Evolutionary conservation across 164 flowering plant species (phyloP), one percentile per base, ranked within the genome.

Genomic region (Saururus chinensis): DNA sequence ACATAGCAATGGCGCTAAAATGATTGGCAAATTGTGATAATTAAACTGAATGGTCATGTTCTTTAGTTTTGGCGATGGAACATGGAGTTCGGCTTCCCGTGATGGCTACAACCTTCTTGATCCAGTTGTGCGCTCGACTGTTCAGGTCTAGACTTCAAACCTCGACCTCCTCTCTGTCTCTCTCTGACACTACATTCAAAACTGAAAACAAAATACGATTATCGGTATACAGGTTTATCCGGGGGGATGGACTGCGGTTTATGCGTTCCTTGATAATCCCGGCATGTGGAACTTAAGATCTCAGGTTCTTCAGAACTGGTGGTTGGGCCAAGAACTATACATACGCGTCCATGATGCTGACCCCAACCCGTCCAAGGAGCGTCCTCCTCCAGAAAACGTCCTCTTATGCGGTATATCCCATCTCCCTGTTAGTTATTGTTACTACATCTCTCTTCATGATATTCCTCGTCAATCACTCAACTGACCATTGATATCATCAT

Each of bases 221-320:
- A 16, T 16, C 25, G n/a, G 20, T 26, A 58, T 55, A 45, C 63
- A 71, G 69, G 88, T 83, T 19, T 84, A 87, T 60, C 85, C 89
- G 0, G 65, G 70, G 16, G 68, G 70, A 64, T 80, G 89, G 89
- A 77, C 69, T 11, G 84, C 82, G 24, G 73, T 79, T 3, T 79
- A 77, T 58, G 77, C 71, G 9, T 80, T 45, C 61, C 74, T 82
- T 2, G 84, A 80, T 69, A 84, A 84, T 60, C 81, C 81, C 0
- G 86, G 89, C 23, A 80, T 79, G 81, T 84, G 89, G 86, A 84
- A 82, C 66, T 60, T 80, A 48, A 67, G 84, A 30, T 82, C 84
- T 40, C 86, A 82, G 41, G 21, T 61, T 41, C 61, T 75, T 60
- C 59, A 71, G 26, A 66, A 76, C 52, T 80, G 85, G 82, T 81